Evolutionary conservation across 169 alveolate species (phyloP), one percentile per base, ranked within the genome.

Genomic region (Babesia ovis): DNA sequence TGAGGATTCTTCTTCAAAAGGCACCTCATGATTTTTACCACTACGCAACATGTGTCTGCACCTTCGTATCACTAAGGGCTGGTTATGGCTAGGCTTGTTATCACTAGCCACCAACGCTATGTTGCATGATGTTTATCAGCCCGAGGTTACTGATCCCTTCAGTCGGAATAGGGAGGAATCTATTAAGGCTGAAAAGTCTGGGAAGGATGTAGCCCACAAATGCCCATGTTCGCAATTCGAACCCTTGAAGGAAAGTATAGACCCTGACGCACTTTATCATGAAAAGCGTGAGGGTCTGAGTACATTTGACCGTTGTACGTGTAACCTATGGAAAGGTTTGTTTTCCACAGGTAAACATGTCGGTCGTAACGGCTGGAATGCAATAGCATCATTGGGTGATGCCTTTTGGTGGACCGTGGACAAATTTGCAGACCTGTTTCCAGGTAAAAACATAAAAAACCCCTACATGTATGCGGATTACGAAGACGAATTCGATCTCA

Each of bases 401-500:
- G 1, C 43, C 34, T 2, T 45, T 16, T 48, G 41, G 34, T 4
- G 4, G 9, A 2, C 25, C 23, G 1, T 43, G 31, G 50, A 64
- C 29, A 9, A 32, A 42, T 31, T 45, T n/a, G 18, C 5, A 32
- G 3, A 61, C 23, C 23, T 9, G 5, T 29, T 23, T 14, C 35
- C 45, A 0, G 8, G 4, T 61, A 22, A 18, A 46, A 25, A 20
- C 16, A 29, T 9, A 34, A 2, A 29, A 16, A 37, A 64, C 37
- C 35, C 29, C 37, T 45, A 46, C 51, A 2, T 48, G 59, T 64
- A 46, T 42, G 11, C 25, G 18, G 74, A 64, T 9, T 45, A 29
- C 32, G 74, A 64, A 18, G 74, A 64, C 48, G 74, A 64, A 54
- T 64, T 64, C 37, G 74, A 64, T 61, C 8, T 6, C 22, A 8